phyloP scores from a whole-genome alignment of 1,284 basidiomycete species.

The Porogramme epimiltina region DNA sequence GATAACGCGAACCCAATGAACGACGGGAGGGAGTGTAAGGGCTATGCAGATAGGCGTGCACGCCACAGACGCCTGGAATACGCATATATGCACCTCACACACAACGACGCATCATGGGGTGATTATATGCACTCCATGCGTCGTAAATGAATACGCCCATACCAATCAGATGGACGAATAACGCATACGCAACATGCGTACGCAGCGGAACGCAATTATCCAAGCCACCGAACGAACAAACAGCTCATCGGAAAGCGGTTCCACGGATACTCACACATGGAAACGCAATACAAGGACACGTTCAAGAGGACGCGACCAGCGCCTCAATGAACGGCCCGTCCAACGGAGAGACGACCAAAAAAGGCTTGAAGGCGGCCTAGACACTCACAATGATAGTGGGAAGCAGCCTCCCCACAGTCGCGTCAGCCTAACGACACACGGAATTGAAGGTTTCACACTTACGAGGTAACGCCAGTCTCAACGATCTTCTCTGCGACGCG shows the following conservation, averaged over 20 bases:
- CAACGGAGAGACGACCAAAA: neutral
- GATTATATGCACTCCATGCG: too few relatives aligned
- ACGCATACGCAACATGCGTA: too few relatives aligned
- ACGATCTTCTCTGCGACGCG: conserved; percentile 74
- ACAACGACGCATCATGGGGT: too few relatives aligned
- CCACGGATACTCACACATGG: conserved; percentile 9
- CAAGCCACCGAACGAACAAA: too few relatives aligned
- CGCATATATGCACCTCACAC: too few relatives aligned
- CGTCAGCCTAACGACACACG: neutral
- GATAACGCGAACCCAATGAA: too few relatives aligned
- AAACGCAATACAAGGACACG: neutral
- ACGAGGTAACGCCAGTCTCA: conserved; percentile 89
- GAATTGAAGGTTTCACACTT: conserved; percentile 36
- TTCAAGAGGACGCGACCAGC: conserved; percentile 3
- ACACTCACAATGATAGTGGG: conserved; percentile 76
- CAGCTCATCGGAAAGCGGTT: neutral
- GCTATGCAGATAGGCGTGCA: too few relatives aligned
- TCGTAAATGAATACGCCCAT: too few relatives aligned
- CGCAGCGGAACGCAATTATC: too few relatives aligned
- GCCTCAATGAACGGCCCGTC: neutral
- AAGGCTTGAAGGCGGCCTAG: neutral
- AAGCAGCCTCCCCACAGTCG: conserved; percentile 49
- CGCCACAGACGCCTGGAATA: too few relatives aligned
- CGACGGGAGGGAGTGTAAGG: too few relatives aligned
- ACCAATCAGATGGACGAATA: too few relatives aligned